phyloP scores from a whole-genome alignment of 768 basidiomycete genomes.

The Lanmaoa pseudosensibilis region DNA sequence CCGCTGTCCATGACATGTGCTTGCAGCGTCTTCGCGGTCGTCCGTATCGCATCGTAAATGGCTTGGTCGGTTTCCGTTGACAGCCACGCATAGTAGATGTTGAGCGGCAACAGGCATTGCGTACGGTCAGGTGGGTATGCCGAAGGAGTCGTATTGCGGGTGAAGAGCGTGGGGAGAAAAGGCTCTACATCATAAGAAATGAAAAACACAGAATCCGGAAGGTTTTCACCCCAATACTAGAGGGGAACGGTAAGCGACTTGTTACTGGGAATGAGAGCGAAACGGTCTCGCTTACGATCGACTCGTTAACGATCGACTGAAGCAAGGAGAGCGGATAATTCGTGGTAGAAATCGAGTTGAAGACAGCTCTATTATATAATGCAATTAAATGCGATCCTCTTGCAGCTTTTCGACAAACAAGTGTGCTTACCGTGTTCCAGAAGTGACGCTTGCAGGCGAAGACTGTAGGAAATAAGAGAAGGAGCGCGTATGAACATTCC shows the following conservation, averaged over 20 bases:
- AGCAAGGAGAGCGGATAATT: constrained; percentile 15
- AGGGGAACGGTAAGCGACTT: constrained; percentile 2
- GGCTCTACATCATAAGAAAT: constrained; percentile 42
- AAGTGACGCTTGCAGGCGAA: no score
- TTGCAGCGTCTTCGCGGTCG: constrained; percentile 40
- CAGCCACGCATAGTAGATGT: constrained; percentile 39
- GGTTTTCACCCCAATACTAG: constrained; percentile 13
- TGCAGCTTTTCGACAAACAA: no score
- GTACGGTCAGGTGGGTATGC: constrained; percentile 49
- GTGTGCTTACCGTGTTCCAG: no score
- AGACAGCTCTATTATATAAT: no score
- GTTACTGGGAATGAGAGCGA: neutral
- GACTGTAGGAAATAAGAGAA: no score
- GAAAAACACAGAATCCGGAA: neutral
- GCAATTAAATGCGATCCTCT: no score
- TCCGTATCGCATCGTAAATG: constrained; percentile 38
- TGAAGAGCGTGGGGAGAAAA: constrained; percentile 45
- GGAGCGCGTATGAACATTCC: no score
- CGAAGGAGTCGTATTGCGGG: constrained; percentile 36
- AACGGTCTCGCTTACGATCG: constrained; percentile 8
- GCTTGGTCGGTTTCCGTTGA: neutral
- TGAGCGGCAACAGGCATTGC: constrained; percentile 40
- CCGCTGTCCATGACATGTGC: constrained; percentile 41
- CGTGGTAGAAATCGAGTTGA: constrained; percentile 9
- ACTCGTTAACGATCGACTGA: constrained; percentile 17